Evolutionary conservation across 805 yeast species (phyloP), one percentile per base, ranked within the genome.

Genomic region (Citeromyces matritensis): DNA sequence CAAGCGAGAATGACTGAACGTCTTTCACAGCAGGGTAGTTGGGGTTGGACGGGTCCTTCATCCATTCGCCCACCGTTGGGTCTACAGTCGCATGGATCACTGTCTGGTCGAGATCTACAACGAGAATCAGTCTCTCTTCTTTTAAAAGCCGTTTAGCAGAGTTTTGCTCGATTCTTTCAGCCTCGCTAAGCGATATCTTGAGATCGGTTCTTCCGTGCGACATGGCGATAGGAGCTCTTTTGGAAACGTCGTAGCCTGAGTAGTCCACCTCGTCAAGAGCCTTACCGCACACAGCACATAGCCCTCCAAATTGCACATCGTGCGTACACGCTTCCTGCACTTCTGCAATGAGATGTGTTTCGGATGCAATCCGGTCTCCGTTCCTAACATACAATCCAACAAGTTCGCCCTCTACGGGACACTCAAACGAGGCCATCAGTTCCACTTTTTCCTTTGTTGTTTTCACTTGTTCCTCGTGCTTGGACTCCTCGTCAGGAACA

Each of bases 61-160:
- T 85, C 98, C 98, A 91, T 46, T 83, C 94, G 1, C 91, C 91
- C 21, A 91, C 94, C 0, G 95, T 85, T 1, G 96, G 96, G 49
- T 91, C 98, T 11, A 88, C 96, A 4, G 96, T 88, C 27, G 96
- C 95, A 47, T 91, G 98, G 23, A 91, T 88, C 4, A 91, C 93
- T 0, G 98, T 91, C 51, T 91, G 98, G 57, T 91, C 98, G 39
- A 91, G 63, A 60, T 91, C 98, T 4, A 91, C 98, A 19, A 91
- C 97, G 35, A 91, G 61, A 21, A 91, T 85, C 38, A 91, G 60
- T 49, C 82, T 83, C 36, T 65, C 59, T 33, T 72, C 80, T 10
- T 60, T 49, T 5, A 73, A 53, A 30, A 91, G 60, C 36, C 78
- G 60, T 35, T 61, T 57, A 4, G 83, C 71, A 32, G 85, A 65